Conservation (phyloP, 768 basidiomycete species). For the Termitomyces titanicus region DNA sequence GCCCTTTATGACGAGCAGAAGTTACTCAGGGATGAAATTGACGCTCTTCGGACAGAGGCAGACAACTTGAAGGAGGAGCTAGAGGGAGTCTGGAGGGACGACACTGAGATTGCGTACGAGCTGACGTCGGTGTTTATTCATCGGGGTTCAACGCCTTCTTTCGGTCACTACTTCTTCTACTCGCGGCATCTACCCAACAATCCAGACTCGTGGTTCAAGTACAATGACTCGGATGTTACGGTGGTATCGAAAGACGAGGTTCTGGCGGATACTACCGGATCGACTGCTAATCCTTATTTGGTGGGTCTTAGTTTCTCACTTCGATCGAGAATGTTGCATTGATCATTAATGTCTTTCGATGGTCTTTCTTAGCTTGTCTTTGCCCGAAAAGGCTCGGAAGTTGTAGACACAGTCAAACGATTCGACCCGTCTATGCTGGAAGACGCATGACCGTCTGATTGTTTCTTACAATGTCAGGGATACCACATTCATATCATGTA, state of each 20-base stretch:
- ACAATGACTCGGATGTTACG: slow-evolving; percentile 88
- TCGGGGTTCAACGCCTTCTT: slow-evolving; percentile 81
- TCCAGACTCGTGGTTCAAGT: slow-evolving; percentile 91
- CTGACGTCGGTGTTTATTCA: slow-evolving; percentile 95
- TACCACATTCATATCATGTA: slow-evolving; percentile 14
- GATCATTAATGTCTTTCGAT: background rate
- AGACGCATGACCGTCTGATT: slow-evolving; percentile 8
- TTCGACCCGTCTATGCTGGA: slow-evolving; percentile 35
- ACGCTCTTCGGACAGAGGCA: slow-evolving; percentile 45
- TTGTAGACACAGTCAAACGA: slow-evolving; percentile 80
- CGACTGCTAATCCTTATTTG: slow-evolving; percentile 86
- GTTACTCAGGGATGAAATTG: slow-evolving; percentile 53
- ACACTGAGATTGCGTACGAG: slow-evolving; percentile 71
- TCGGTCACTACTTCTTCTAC: slow-evolving; percentile 96
- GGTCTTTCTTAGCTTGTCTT: slow-evolving; percentile 63
- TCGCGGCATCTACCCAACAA: slow-evolving; percentile 79
- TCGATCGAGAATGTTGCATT: background rate
- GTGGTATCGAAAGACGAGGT: slow-evolving; percentile 79
- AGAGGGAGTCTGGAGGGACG: slow-evolving; percentile 72
- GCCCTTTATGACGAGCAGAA: slow-evolving; percentile 53
- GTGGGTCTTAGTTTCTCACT: slow-evolving; percentile 36
- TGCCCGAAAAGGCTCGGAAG: slow-evolving; percentile 72
- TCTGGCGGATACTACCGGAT: slow-evolving; percentile 85
- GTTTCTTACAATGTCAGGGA: slow-evolving; percentile 7
- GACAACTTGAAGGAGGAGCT: slow-evolving; percentile 60